Base-by-base conservation (phyloP, 768 basidiomycete genomes). In the Glaciozyma martinii region DNA sequence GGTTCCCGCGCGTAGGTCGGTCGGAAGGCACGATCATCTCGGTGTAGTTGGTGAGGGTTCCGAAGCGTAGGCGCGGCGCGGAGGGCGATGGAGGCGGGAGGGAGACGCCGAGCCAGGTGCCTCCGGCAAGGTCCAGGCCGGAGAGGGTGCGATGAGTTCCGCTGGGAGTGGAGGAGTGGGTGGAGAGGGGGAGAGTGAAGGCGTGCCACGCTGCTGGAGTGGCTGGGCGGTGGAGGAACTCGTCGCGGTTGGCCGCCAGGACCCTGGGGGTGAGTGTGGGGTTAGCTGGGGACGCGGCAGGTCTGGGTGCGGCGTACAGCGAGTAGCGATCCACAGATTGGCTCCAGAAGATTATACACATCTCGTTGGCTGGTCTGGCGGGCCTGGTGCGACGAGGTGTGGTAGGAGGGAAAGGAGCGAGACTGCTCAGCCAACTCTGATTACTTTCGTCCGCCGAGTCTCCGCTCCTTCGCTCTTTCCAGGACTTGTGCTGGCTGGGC, bases 21-120 rank as follows among this genome's bases (percentile, higher is more conserved):
- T 44, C 43, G 9, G 43, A 40, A 40, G 63, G 63, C 18, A 33
- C 42, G 25, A 70, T 30, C 47, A 58, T 33, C 40, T 73, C 71
- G 43, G 73, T 71, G 40, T 69, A 71, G 67, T 75, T 75, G 25
- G 74, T 75, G 18, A 75, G 54, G 8, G 70, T 67, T 0, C 68
- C 71, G n/a, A 72, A 54, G 18, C 63, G 58, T 10, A 69, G 29
- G 8, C 33, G 44, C 32, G 21, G 15, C 12, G 37, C 40, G 18
- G 13, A 40, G 10, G 13, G 27, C 29, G 49, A 33, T 3, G 42
- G 33, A 19, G 65, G 62, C 0, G 65, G 37, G 42, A 65, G 66
- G 6, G 76, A 72, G 64, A 78, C 67, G 0, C 77, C 78, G 40
- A 78, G 60, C 78, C 78, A 79, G 15, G 78, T 77, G 19, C 77